Conservation (phyloP, 352 stramenopile genomes). For the Pythium sukuiense region DNA sequence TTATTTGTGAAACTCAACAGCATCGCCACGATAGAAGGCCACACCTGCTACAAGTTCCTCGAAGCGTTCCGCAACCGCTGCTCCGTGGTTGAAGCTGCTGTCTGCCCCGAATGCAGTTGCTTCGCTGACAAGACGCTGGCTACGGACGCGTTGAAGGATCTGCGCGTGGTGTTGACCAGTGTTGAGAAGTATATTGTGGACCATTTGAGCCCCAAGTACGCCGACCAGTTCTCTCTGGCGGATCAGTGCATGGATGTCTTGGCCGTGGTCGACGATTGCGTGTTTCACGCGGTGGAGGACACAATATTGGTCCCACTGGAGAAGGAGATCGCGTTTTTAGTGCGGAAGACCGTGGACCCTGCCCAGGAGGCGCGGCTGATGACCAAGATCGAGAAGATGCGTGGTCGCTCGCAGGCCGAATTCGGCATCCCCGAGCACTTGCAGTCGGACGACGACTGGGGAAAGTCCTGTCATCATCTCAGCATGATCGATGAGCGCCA, state of each 20-base stretch:
- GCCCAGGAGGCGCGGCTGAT: slow-evolving; percentile 52
- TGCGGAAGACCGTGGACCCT: slow-evolving; percentile 59
- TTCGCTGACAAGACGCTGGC: slow-evolving; percentile 58
- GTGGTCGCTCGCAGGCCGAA: slow-evolving; percentile 57
- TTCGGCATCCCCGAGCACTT: slow-evolving; percentile 79
- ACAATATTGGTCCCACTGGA: slow-evolving; percentile 75
- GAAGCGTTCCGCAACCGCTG: slow-evolving; percentile 74
- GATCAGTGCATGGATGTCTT: slow-evolving; percentile 58
- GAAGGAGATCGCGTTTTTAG: slow-evolving; percentile 72
- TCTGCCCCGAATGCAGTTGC: slow-evolving; percentile 52
- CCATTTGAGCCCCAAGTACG: slow-evolving; percentile 62
- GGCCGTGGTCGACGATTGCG: slow-evolving; percentile 61
- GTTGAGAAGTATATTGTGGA: slow-evolving; percentile 82
- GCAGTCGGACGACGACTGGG: slow-evolving; percentile 77
- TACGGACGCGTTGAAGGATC: slow-evolving; percentile 54
- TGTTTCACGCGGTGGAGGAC: slow-evolving; percentile 76
- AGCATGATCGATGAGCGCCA: slow-evolving; percentile 83
- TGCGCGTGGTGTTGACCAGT: slow-evolving; percentile 65
- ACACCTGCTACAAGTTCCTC: slow-evolving; percentile 78
- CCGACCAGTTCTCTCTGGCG: slow-evolving; percentile 56
- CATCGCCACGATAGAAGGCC: slow-evolving; percentile 57
- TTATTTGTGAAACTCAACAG: slow-evolving; percentile 74
- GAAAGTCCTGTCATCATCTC: slow-evolving; percentile 75
- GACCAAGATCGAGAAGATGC: slow-evolving; percentile 67
- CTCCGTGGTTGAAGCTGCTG: slow-evolving; percentile 58